These are phyloP conservation scores for Artemisia tridentata DNA, from an alignment of 129 eudicot species.

Conservation along the genomic window DNA sequence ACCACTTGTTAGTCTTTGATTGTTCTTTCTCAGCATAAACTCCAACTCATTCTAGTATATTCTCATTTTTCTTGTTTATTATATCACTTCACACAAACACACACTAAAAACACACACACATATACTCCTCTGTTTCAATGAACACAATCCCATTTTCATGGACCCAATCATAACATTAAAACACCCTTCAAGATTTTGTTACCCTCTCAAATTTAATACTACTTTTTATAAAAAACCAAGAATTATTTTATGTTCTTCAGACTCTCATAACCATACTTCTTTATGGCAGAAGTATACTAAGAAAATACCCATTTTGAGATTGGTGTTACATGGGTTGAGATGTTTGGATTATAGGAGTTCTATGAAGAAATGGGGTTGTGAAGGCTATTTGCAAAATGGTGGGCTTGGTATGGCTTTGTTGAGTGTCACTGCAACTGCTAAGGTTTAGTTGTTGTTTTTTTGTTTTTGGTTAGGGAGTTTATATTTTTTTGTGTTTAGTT, in stretches of 20 bases:
- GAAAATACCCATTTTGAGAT: conserved; percentile 39
- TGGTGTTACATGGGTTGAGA: conserved; percentile 38
- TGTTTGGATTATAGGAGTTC: conserved; percentile 36
- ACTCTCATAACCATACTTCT: conserved; percentile 38
- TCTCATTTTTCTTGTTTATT: neutral
- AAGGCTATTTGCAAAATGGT: conserved; percentile 45
- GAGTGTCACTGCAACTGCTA: conserved; percentile 71
- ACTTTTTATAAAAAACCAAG: too few species aligned
- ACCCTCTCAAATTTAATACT: neutral
- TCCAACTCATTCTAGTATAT: conserved; percentile 30
- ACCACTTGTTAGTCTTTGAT: neutral
- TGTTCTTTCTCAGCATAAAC: conserved; percentile 24
- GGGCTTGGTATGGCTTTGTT: conserved; percentile 69
- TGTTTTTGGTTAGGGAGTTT: neutral
- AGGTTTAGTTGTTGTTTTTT: conserved; percentile 37
- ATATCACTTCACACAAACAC: neutral
- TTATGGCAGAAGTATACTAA: conserved; percentile 35
- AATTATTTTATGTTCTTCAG: too few species aligned
- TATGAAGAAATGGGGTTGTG: conserved; percentile 30
- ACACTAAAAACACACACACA: neutral
- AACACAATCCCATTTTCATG: conserved; percentile 41
- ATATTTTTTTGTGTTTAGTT: neutral
- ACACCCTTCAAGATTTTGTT: conserved; percentile 20
- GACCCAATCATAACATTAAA: conserved; percentile 33
- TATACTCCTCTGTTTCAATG: conserved; percentile 29